Conservation (phyloP, 1,284 basidiomycete species). For the Tilletia indica region DNA sequence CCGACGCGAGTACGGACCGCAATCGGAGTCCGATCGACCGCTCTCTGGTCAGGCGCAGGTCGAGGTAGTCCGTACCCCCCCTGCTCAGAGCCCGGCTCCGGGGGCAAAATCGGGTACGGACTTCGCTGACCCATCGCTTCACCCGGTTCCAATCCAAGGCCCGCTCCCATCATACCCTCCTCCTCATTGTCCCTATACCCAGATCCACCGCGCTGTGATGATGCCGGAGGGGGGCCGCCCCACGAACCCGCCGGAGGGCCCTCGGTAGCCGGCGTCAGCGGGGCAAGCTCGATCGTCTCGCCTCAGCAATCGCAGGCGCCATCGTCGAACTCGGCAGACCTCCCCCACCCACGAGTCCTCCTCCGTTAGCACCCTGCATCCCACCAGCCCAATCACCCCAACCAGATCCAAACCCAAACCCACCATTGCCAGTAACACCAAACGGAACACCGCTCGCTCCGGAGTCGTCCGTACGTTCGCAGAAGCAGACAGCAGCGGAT, state of each 20-base stretch:
- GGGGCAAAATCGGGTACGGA: too few species aligned
- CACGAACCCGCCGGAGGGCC: neutral
- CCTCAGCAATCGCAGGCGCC: constrained; percentile 1
- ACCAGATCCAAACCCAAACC: neutral
- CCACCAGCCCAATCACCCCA: neutral
- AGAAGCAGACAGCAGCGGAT: constrained; percentile 8
- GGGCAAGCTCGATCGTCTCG: constrained; percentile 14
- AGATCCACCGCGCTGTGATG: neutral
- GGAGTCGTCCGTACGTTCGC: neutral
- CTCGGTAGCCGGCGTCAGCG: constrained; percentile 7
- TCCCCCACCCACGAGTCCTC: neutral
- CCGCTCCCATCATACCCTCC: neutral
- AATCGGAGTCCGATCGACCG: too few species aligned
- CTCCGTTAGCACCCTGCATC: neutral
- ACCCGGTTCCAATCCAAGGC: constrained; percentile 4
- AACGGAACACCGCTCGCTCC: too few species aligned
- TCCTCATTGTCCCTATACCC: neutral
- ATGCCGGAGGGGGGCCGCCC: neutral
- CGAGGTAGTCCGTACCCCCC: too few species aligned
- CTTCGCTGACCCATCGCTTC: too few species aligned
- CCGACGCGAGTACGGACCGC: too few species aligned
- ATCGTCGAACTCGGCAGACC: neutral
- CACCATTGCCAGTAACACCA: neutral
- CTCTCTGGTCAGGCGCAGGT: too few species aligned
- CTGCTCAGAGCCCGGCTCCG: too few species aligned